Base-by-base conservation (phyloP, 202 grass and related monocot species). In the Schoenoplectus triqueter region DNA sequence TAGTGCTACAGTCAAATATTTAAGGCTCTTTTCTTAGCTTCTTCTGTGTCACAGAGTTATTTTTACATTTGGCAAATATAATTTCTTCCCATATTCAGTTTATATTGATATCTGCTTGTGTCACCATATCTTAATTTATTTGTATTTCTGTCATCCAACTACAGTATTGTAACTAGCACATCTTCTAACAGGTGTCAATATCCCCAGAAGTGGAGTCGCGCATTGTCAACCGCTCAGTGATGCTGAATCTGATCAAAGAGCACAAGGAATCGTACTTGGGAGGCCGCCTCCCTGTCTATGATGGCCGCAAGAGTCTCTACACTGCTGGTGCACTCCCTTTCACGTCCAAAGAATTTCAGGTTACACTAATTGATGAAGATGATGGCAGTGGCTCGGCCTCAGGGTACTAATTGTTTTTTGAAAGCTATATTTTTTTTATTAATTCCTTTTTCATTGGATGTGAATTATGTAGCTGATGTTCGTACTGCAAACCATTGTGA, bases 281-380 rank as follows among this genome's bases (percentile, higher is more conserved):
- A 86, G 90, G 90, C 7, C 89, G 90, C 13, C 87, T 94, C 55
- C 90, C 90, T 31, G 90, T 87, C 54, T 94, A 97, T 86, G 92
- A 97, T 85, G 92, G 90, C 46, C 84, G 90, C 65, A 94, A 92
- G 79, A 94, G 92, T 80, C 85, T 97, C 14, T 92, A 94, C 79
- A 92, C 90, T 2, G 92, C 90, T 56, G 92, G 89, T 14, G 84
- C 92, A 39, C 83, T 97, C 72, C 92, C 92, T 40, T 97, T 97
- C 73, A 69, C 68, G 65, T 94, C 80, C 10, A 89, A 83, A 84
- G 88, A 97, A 61, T 94, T 90, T 86, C 84, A 88, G 41, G 87
- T 97, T 10, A 86, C 84, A 82, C 39, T 93, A 19, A 79, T 82
- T 13, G 87, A 94, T 63, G 90, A 94, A 78, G 89, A 94, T 81